Evolutionary conservation across 257 asterid genomes (phyloP), one percentile per base, ranked within the genome.

Genomic region (Salvia miltiorrhiza): DNA sequence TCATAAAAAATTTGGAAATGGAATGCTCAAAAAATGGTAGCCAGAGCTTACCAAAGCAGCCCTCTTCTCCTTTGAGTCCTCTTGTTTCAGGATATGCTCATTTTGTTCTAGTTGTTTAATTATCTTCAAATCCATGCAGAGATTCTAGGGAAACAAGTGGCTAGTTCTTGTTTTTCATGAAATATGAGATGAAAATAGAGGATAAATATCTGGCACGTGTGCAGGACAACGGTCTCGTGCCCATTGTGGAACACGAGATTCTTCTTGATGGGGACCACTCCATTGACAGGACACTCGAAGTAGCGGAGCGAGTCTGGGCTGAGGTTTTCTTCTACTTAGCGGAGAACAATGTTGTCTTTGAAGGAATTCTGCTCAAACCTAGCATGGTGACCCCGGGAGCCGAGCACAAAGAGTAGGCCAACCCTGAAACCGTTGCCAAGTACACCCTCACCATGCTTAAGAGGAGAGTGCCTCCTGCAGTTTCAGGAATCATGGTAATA

Each of bases 381-480:
- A 89, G 98, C 86, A 92, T 92, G 96, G 96, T 92, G 9, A 92
- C 96, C 49, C 96, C 98, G 4, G 96, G 98, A 33, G 96, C 98
- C 9, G 96, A 92, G 69, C 95, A 86, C 95, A 92, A 92, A 73
- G 87, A 80, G 64, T 87, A 83, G 87, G 92, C 96, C 76, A 79
- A 94, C 45, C 94, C 96, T 11, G 96, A 87, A 11, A 82, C 90
- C 60, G 75, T 92, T 75, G 94, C 98, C 74, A 82, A 87, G 14
- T 76, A 83, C 66, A 92, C 98, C 2, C 98, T 92, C 72, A 83
- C 88, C 33, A 86, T 92, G 95, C 89, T 92, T 10, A 80, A 67
- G 76, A 80, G 96, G 75, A 84, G 96, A 82, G 96, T 92, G 54
- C 98, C 98, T 62, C 96, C 96, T 23, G 83, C 96, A 10, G 96